Base-by-base conservation (phyloP, 2,329 filamentous ascomycete species). In the Furcasterigmium furcatum region DNA sequence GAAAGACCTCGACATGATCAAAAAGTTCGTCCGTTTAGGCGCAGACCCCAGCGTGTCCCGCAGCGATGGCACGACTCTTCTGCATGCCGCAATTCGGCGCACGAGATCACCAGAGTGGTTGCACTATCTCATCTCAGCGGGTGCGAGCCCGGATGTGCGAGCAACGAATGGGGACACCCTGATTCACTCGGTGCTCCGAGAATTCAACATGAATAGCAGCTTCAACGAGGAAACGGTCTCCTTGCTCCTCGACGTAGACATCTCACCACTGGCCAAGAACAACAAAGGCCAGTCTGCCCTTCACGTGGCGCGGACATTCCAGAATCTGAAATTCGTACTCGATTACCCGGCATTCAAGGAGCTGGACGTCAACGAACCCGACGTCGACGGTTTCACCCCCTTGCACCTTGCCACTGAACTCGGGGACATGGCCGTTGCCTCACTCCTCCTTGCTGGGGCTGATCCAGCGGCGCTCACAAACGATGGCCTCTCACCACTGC, bases 401-500 rank as follows among this genome's bases (percentile, higher is more conserved):
- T 40, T 68, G 9, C 60, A 64, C 24, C 14, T 51, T 4, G 56
- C 55, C 2, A 54, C 44, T 2, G 46, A 52, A 2, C 22, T 48
- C 1, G 63, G 57, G 1, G 53, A 58, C 30, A 14, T 35, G 1
- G 32, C 48, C 5, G 46, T 62, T 1, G 54, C 51, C 16, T 46
- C 46, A 9, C 55, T 73, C 9, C 53, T 74, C 1, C 55, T 58
- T 4, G 58, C 58, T 4, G 66, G 70, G 4, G 68, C 68, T 0
- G 56, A 72, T 55, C 53, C 63, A 1, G 48, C 41, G 1, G 47
- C 53, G 2, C 20, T 41, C 1, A 70, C 66, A 0, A 12, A 57
- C 4, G 59, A 68, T 7, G 64, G 63, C 0, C 52, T 65, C 38
- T 71, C 61, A 4, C 54, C 63, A 5, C 56, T 76, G 4, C 71